Evolutionary conservation across 805 yeast species (phyloP).

Genomic region (Jamesozyma gamospora): DNA sequence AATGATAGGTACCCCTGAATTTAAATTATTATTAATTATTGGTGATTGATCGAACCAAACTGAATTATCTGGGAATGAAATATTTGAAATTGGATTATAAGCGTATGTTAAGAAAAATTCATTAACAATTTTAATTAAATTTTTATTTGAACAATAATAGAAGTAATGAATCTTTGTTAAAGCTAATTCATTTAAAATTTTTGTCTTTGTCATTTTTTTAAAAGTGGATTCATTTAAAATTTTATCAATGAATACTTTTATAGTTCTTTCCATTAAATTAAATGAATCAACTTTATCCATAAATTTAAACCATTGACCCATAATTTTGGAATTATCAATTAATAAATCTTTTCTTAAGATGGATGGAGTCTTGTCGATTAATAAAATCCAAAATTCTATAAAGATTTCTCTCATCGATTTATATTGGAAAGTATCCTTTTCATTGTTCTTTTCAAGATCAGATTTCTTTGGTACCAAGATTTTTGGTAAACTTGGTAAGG

Average conservation of each 20-base stretch:
- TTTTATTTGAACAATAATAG: conserved; percentile 32
- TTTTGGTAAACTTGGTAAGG: conserved; percentile 51
- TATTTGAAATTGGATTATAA: conserved; percentile 41
- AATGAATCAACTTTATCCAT: conserved; percentile 45
- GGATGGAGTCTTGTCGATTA: conserved; percentile 42
- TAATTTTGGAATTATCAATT: conserved; percentile 43
- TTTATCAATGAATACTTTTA: conserved; percentile 39
- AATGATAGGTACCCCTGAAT: conserved; percentile 35
- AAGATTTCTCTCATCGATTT: conserved; percentile 49
- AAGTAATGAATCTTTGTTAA: conserved; percentile 48
- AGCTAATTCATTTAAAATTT: conserved; percentile 69
- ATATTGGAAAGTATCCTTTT: conserved; percentile 21
- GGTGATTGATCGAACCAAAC: conserved; percentile 37
- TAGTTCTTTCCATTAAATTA: conserved; percentile 31
- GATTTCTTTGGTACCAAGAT: conserved; percentile 44
- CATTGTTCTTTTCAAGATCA: conserved; percentile 33
- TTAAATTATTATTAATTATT: conserved; percentile 7
- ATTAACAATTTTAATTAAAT: conserved; percentile 33
- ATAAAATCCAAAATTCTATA: conserved; percentile 48
- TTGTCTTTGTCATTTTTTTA: conserved; percentile 60
- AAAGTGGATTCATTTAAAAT: conserved; percentile 52
- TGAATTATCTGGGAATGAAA: conserved; percentile 37
- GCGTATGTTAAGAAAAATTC: conserved; percentile 41
- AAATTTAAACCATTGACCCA: conserved; percentile 59
- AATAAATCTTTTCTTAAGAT: conserved; percentile 57